Conservation (phyloP, 1,139 yeast genomes). For the Candida neerlandica region DNA sequence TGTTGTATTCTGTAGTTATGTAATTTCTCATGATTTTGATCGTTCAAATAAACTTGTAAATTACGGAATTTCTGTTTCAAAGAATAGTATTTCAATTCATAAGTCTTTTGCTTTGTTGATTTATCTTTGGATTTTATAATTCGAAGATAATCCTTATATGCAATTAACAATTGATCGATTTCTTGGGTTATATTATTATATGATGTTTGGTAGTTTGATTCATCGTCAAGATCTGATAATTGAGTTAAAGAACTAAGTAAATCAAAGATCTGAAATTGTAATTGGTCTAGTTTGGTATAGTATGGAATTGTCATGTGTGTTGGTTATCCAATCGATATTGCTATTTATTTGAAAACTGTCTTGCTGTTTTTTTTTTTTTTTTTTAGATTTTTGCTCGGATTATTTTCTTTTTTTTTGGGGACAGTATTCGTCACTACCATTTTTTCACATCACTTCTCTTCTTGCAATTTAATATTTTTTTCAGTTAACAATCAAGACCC, state of each 20-base stretch:
- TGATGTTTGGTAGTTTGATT: slow-evolving; percentile 4
- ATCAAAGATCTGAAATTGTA: slow-evolving; percentile 19
- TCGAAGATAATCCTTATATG: slow-evolving; percentile 24
- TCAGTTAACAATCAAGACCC: not conserved
- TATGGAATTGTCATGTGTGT: slow-evolving; percentile 6
- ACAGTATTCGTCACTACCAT: not conserved
- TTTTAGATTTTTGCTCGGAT: not conserved
- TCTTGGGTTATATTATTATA: slow-evolving; percentile 1
- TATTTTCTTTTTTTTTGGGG: not conserved
- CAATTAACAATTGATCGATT: slow-evolving; percentile 14
- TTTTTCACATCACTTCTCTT: not conserved
- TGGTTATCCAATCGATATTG: not conserved
- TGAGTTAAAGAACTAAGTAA: slow-evolving; percentile 12
- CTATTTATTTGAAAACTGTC: not conserved
- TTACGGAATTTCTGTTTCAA: slow-evolving; percentile 27
- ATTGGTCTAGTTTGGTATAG: slow-evolving; percentile 17
- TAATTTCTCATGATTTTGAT: slow-evolving; percentile 26
- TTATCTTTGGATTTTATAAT: slow-evolving; percentile 18
- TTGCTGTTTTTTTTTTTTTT: not conserved
- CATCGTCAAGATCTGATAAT: slow-evolving; percentile 7
- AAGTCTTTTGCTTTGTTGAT: slow-evolving; percentile 19
- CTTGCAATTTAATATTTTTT: not conserved
- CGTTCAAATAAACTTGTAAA: slow-evolving; percentile 28
- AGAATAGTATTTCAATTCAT: slow-evolving; percentile 24
- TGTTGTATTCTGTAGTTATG: slow-evolving; percentile 32